Percentiles rank a stretch among this genome's conserved stretches.
Conservation (phyloP, 768 basidiomycete genomes). For the Pulveroboletus sp. region DNA sequence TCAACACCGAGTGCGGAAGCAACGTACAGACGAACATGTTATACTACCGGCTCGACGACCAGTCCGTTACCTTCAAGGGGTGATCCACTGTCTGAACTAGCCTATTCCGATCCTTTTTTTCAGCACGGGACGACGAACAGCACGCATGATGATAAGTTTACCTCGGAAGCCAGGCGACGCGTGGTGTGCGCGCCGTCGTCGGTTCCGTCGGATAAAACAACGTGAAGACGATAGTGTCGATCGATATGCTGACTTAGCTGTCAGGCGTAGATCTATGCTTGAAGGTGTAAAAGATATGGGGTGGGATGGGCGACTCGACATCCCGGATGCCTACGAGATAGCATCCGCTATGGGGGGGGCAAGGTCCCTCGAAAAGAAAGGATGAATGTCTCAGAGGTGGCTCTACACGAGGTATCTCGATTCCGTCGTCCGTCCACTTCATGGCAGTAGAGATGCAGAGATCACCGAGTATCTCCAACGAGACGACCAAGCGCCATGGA, state of each 20-base stretch:
- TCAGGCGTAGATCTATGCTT: constrained; percentile 20
- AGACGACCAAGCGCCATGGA: too few relatives aligned
- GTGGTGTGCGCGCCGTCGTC: not conserved
- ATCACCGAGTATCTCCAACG: too few relatives aligned
- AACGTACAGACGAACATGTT: too few relatives aligned
- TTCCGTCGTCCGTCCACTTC: too few relatives aligned
- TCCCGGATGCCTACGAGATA: constrained; percentile 31
- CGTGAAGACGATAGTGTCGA: constrained; percentile 25
- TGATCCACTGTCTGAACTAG: constrained; percentile 28
- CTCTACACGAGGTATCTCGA: not conserved
- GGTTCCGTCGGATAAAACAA: constrained; percentile 30
- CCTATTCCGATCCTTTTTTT: constrained; percentile 7
- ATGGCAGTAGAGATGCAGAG: too few relatives aligned
- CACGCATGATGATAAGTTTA: not conserved
- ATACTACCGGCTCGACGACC: constrained; percentile 7
- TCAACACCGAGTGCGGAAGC: too few relatives aligned
- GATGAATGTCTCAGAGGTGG: too few relatives aligned
- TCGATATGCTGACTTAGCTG: constrained; percentile 22
- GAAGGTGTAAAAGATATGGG: constrained; percentile 24
- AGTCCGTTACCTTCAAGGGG: constrained; percentile 30
- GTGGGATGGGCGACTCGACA: constrained; percentile 24
- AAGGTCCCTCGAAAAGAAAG: too few relatives aligned
- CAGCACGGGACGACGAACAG: too few relatives aligned
- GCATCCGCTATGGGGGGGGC: constrained; percentile 23
- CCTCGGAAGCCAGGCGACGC: constrained; percentile 29